Evolutionary conservation across 2,329 filamentous ascomycete genomes (phyloP), one percentile per base, ranked within the genome.

Genomic region (Cytospora schulzeri): DNA sequence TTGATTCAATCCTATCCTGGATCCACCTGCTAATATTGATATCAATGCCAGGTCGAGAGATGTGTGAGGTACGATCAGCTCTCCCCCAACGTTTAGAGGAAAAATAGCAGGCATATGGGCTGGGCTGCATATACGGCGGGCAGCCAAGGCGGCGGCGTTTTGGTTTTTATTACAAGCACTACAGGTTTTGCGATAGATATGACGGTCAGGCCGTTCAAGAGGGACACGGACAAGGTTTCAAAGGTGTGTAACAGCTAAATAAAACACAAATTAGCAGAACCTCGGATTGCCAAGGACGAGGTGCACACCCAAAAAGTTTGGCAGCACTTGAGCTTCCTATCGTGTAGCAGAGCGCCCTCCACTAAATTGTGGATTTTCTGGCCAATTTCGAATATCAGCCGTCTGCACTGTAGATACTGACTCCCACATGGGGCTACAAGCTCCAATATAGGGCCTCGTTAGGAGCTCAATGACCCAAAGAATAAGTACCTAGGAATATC

Each of bases 31-130:
- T 67, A 67, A 65, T 56, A 14, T 57, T 29, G 17, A 17, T 31
- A 17, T 24, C 12, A 12, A 48, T 57, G 28, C 41, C 63, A 91
- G 88, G 91, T 94, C 38, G 93, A 97, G 77, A 84, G 86, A 72
- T 96, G 92, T 75, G 93, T 97, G 71, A 95, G 93, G 75, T 96
- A 94, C 70, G 93, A 97, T 77, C 84, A 92, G 68, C 80, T 97
- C 66, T 92, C 92, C 57, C 93, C 93, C 3, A 97, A 96, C 79
- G 88, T 96, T 68, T 97, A 79, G 59, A 54, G 9, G 31, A 26
- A 17, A 51, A 4, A n/a, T 7, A 41, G 38, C 15, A 15, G 29
- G 22, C 33, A 35, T 48, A 45, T 48, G n/a, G 45, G 7, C 8
- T 19, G 41, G 22, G 45, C 15, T 19, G 38, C 38, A 48, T 24